These are phyloP conservation scores for Candida insectalens DNA, from an alignment of 805 yeast genomes.

Conservation along the genomic window DNA sequence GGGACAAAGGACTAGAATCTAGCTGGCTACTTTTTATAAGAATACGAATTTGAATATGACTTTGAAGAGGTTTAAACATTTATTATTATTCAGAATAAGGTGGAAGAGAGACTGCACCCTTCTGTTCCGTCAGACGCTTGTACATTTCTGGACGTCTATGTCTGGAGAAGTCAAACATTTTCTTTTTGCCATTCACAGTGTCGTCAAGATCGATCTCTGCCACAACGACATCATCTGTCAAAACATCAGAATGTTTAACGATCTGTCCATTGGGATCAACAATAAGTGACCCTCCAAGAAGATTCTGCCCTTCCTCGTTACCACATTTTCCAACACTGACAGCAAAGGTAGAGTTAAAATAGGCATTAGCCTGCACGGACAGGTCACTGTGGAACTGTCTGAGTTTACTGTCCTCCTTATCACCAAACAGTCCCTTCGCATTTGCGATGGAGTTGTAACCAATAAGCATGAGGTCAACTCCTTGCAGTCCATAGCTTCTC, in stretches of 20 bases:
- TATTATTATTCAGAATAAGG: background rate
- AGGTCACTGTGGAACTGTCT: too few relatives aligned
- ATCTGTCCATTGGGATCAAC: background rate
- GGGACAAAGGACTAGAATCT: too few relatives aligned
- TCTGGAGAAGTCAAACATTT: background rate
- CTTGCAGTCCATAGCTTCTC: conserved; percentile 30
- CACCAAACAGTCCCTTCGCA: conserved; percentile 1
- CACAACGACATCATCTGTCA: background rate
- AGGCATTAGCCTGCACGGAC: background rate
- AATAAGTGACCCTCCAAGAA: background rate
- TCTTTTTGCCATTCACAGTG: background rate
- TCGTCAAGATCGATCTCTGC: background rate
- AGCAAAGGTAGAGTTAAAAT: background rate
- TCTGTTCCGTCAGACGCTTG: background rate
- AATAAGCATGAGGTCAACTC: conserved; percentile 28
- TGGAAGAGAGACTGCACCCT: background rate
- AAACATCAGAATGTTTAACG: background rate
- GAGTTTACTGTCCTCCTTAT: background rate
- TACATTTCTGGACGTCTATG: background rate
- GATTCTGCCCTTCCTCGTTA: background rate
- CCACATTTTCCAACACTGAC: background rate
- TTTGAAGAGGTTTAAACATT: too few relatives aligned
- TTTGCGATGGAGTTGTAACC: conserved; percentile 26
- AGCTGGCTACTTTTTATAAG: too few relatives aligned
- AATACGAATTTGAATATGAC: too few relatives aligned